These are phyloP conservation scores for Aspergillus fumigatiaffinis DNA, from an alignment of 2,329 filamentous ascomycete genomes.

Conservation along the genomic window DNA sequence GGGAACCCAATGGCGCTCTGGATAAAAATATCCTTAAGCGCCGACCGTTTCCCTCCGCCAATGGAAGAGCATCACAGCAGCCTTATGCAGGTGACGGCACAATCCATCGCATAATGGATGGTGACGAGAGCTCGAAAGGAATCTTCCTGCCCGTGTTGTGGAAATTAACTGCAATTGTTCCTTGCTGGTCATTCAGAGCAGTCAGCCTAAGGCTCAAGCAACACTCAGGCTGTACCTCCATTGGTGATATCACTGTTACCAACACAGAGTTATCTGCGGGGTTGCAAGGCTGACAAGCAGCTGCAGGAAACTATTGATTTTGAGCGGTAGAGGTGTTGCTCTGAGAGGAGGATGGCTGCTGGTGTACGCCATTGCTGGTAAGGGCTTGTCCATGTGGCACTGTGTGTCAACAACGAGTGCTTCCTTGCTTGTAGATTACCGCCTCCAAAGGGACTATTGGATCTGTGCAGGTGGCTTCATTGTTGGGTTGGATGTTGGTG, in stretches of 20 bases:
- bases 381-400: not conserved
- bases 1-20: conserved; percentile 9
- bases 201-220: not conserved
- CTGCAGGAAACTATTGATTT: not conserved
- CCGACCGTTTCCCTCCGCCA: conserved; percentile 2
- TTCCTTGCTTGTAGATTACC: not conserved
- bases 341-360: not conserved
- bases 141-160: not conserved
- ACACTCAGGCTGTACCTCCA: not conserved
- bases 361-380: not conserved
- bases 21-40: conserved; percentile 15
- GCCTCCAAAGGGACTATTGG: not conserved
- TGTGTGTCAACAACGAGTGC: not conserved
- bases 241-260: not conserved
- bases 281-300: not conserved
- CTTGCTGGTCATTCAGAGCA: not conserved
- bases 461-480: not conserved
- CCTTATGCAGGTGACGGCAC: not conserved
- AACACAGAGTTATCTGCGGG: not conserved
- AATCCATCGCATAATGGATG: not conserved
- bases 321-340: not conserved
- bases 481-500: not conserved
- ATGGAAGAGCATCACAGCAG: not conserved
- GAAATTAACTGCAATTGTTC: not conserved
- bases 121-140: not conserved